A percentile compares a stretch with the other conserved stretches of the same genome.
These are phyloP conservation scores for Talaromyces rugulosus DNA, from an alignment of 2,329 filamentous ascomycete genomes.

Conservation along the genomic window DNA sequence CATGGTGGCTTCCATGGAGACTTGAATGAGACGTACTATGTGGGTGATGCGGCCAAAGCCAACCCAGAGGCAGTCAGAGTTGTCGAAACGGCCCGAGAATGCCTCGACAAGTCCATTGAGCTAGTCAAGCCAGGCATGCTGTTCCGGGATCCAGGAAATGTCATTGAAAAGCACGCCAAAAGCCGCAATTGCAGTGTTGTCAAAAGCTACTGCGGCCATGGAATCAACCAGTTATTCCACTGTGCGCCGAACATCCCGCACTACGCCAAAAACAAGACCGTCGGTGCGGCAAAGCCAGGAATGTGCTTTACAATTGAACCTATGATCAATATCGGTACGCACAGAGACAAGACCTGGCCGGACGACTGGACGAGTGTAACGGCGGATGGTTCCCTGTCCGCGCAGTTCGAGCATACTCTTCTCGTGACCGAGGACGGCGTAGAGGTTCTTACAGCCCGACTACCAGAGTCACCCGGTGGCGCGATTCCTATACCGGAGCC, in stretches of 20 bases:
- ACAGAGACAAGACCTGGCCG: conserved; percentile 93
- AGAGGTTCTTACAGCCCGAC: conserved; percentile 72
- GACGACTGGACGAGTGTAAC: conserved; percentile 98
- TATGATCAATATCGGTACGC: conserved; percentile 91
- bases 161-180: conserved; percentile 95
- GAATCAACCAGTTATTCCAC: conserved; percentile 91
- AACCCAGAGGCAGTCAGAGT: conserved; percentile 86
- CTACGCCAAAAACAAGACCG: conserved; percentile 97
- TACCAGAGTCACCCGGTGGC: conserved; percentile 70
- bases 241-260: conserved; percentile 91
- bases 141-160: conserved; percentile 88
- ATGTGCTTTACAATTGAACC: conserved; percentile 99
- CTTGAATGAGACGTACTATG: conserved; percentile 97
- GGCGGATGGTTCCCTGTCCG: conserved; percentile 79
- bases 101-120: conserved; percentile 83
- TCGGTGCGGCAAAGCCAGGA: conserved; percentile 87
- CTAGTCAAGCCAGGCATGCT: conserved; percentile 88
- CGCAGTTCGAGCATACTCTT: conserved; percentile 90
- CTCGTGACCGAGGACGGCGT: conserved; percentile 79
- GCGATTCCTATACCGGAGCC: conserved; percentile 55
- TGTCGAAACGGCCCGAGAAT: conserved; percentile 84
- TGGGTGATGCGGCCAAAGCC: conserved; percentile 79
- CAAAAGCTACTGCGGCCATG: conserved; percentile 93
- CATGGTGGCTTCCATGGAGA: conserved; percentile 95
- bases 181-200: conserved; percentile 80